Base-by-base conservation (phyloP, 148 eudicot genomes). In the Rhododendron molle region DNA sequence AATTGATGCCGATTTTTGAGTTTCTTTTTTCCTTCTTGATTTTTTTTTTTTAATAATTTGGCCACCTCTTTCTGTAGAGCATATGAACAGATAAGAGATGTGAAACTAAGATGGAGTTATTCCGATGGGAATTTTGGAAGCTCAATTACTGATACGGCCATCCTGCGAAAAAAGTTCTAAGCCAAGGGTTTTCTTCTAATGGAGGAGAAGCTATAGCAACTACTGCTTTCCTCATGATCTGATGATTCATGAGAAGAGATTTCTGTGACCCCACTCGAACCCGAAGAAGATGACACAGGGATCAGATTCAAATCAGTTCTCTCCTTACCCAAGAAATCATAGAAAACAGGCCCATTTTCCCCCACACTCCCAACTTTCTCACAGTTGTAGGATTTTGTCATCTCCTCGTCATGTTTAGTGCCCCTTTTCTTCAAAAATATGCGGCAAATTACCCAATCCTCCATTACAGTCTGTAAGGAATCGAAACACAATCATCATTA, bases 391-490 rank as follows among this genome's bases (percentile, higher is more conserved):
- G 82, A 6, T 85, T 65, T 44, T 4, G 69, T 79, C 69, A 8
- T 76, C 36, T 90, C 92, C 0, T 86, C 87, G 0, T 92, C 93
- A 60, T 86, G 91, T 65, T 93, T 93, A 65, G 85, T 79, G 76
- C 44, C 86, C 80, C 95, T 93, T 86, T 89, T 95, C 92, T 96
- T 96, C 50, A 95, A 84, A 83, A 95, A 96, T 84, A 95, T 91
- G 34, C 98, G 91, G 92, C 99, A 96, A 18, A 96, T 89, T 9
- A 96, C 99, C 99, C 99, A 96, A 80, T 93, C 85, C 89, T 82
- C 92, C 92, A 40, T 50, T 79, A 40, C 40, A 14, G 50, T 60
- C 86, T 87, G 88, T 47, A 76, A 8, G 26, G 11, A 84, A 23
- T 46, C 14, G 43, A 80, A 69, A 18, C 44, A 65, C 52, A 80